These are phyloP conservation scores for Microsporum ferrugineum DNA, from an alignment of 2,329 filamentous ascomycete genomes.

Conservation along the genomic window DNA sequence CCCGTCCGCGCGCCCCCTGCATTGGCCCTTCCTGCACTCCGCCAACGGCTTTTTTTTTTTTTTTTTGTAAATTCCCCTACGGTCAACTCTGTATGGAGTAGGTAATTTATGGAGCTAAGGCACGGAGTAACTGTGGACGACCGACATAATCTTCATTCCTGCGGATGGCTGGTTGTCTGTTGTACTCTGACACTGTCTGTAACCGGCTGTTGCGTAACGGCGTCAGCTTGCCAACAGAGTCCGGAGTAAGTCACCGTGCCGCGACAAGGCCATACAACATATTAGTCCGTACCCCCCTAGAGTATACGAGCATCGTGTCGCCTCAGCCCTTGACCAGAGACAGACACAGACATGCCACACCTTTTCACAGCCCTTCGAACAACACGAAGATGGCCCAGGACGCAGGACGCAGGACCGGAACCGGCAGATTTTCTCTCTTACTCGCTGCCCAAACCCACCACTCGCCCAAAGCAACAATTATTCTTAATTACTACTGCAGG, in stretches of 20 bases:
- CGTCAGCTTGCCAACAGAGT: neutral
- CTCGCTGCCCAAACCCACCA: constrained; percentile 1
- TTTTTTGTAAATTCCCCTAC: neutral
- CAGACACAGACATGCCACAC: neutral
- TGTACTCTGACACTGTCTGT: neutral
- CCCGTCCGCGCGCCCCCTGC: neutral
- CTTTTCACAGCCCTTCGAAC: neutral
- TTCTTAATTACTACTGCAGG: neutral
- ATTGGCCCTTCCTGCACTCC: neutral
- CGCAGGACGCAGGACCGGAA: neutral
- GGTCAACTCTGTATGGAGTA: neutral
- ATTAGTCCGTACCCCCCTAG: neutral
- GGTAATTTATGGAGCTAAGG: neutral
- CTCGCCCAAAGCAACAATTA: neutral
- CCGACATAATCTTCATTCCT: neutral
- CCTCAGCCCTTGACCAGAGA: neutral
- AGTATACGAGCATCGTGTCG: constrained; percentile 1
- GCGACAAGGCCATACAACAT: neutral
- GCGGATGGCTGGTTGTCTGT: neutral
- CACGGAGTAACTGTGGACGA: neutral
- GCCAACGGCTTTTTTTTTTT: neutral
- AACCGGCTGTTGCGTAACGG: constrained; percentile 1
- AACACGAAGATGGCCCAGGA: neutral
- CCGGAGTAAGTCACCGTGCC: neutral
- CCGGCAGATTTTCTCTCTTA: neutral